Evolutionary conservation across 129 eudicot genomes (phyloP).

Genomic region (Oenanthe sinensis): DNA sequence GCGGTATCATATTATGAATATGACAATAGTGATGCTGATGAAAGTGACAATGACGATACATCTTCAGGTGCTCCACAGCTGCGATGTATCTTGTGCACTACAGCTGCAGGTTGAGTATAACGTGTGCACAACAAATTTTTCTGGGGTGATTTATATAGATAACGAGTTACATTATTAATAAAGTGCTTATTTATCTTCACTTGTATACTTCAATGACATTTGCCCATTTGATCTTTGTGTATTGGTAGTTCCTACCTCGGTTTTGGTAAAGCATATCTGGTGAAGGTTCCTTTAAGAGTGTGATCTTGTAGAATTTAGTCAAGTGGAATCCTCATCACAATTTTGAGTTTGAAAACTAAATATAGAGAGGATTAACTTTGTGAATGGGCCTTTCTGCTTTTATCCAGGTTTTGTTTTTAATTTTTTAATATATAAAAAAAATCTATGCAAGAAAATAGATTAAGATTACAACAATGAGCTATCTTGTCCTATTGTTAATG

Average conservation of each 20-base stretch:
- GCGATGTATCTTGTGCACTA: slow-evolving; percentile 86
- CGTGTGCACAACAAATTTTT: background rate
- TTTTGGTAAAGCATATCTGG: background rate
- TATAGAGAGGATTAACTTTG: background rate
- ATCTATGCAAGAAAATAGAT: background rate
- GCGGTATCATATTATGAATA: slow-evolving; percentile 35
- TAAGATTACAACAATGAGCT: background rate
- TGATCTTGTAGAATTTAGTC: background rate
- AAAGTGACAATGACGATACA: slow-evolving; percentile 42
- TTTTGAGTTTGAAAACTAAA: background rate
- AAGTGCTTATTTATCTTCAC: background rate
- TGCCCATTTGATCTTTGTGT: background rate
- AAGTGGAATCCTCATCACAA: background rate
- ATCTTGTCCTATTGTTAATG: background rate
- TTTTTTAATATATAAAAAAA: background rate
- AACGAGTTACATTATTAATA: background rate
- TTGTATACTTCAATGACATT: background rate
- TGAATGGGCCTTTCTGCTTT: background rate
- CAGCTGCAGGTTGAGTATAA: slow-evolving; percentile 62
- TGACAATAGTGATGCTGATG: slow-evolving; percentile 35
- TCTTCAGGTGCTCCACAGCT: slow-evolving; percentile 36
- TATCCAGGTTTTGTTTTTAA: background rate
- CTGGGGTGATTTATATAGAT: background rate
- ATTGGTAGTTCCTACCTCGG: background rate
- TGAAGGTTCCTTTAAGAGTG: background rate